Evolutionary conservation across 208 protist genomes (phyloP), one percentile per base, ranked within the genome.

Genomic region (Leishmania guyanensis): DNA sequence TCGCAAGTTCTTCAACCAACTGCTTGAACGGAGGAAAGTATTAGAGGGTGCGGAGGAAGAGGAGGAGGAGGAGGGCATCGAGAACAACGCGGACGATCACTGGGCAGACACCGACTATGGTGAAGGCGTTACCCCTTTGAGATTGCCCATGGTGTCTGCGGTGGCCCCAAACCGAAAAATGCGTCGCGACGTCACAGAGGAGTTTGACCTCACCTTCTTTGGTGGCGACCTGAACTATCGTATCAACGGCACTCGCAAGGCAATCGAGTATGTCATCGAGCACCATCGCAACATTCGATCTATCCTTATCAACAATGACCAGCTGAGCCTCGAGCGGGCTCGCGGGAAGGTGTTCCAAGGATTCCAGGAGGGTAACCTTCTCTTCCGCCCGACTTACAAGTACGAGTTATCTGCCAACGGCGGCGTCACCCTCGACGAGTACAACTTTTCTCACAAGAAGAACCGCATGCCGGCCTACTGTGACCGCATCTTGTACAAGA

Each of bases 161-260:
- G 70, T 79, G 9, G 70, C 48, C 9, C 5, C 69, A n/a, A 43
- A n/a, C 29, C 8, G 48, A 2, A 73, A 80, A 5, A 14, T 48
- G n/a, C 75, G 71, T 39, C 88, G 91, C 14, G 94, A 98, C 79
- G 92, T 94, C 36, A 98, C 93, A 26, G 90, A 97, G 26, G 92
- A 96, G 74, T 98, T 97, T 82, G 95, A 99, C 83, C 80, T 97
- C 58, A 91, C 93, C 16, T 94, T 99, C 68, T 99, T 98, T 78
- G 94, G 97, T 48, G 98, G 98, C 2, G 98, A 99, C 71, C 90
- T 99, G 16, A 99, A 99, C 89, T 99, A 99, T 86, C 94, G 98
- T 65, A 91, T 99, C 73, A 95, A 99, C 82, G 97, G 96, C 33
- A 94, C 90, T 17, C 84, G 89, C 29, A 85, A 84, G 54, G 92